Evolutionary conservation across 2,329 filamentous ascomycete species (phyloP).

Genomic region (Monosporascus ibericus): DNA sequence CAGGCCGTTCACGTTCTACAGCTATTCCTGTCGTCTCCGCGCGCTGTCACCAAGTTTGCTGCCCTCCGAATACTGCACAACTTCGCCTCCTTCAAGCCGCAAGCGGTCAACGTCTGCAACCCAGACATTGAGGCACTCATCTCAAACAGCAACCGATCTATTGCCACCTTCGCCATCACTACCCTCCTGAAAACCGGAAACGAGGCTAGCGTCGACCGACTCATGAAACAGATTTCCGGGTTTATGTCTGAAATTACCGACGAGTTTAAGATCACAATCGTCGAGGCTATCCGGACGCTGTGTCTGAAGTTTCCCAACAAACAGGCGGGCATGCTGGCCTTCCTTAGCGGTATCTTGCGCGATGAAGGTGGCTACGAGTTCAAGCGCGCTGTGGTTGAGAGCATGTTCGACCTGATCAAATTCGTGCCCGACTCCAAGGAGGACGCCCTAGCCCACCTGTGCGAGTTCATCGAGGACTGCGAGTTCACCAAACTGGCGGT

Average conservation of each 20-base stretch:
- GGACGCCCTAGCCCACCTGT: conserved; percentile 84
- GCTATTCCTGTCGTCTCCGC: conserved; percentile 91
- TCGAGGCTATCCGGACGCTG: conserved; percentile 92
- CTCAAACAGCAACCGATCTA: conserved; percentile 93
- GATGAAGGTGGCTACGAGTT: conserved; percentile 98
- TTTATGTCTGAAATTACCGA: conserved; percentile 99
- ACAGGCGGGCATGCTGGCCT: conserved; percentile 94
- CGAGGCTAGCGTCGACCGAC: conserved; percentile 88
- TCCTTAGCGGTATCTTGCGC: conserved; percentile 91
- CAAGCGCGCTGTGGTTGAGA: conserved; percentile 95
- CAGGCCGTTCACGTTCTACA: conserved; percentile 94
- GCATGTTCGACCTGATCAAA: conserved; percentile 98
- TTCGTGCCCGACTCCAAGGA: conserved; percentile 87
- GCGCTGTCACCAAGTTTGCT: conserved; percentile 94
- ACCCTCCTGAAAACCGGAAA: conserved; percentile 98
- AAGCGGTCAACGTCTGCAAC: conserved; percentile 88
- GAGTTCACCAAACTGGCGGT: conserved; percentile 98
- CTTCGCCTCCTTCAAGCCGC: conserved; percentile 94
- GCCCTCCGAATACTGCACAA: conserved; percentile 94
- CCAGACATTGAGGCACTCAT: conserved; percentile 96
- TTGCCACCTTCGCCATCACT: conserved; percentile 96
- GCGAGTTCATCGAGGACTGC: conserved; percentile 99
- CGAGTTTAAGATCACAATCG: conserved; percentile 99
- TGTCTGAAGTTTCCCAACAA: conserved; percentile 98
- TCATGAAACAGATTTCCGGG: conserved; percentile 97